Evolutionary conservation across 2,329 filamentous ascomycete species (phyloP), one percentile per base, ranked within the genome.

Genomic region (Xylaria polymorpha): DNA sequence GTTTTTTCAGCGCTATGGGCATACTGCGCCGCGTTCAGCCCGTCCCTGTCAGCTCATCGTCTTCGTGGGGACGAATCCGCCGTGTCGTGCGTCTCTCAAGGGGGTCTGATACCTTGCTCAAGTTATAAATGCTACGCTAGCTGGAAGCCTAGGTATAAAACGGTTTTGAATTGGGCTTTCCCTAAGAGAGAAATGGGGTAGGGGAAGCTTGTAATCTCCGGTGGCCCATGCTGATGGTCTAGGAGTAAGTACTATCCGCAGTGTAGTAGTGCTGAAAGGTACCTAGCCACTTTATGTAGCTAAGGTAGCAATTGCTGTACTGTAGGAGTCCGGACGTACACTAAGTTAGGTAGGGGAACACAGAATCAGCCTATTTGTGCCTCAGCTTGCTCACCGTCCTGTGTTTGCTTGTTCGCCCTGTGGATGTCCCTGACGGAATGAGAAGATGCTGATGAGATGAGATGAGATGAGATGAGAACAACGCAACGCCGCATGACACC

Each of bases 121-220:
- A 10, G 37, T 41, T 14, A 15, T 41, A 14, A 14, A 46, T 29
- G 15, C 39, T 44, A 58, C 12, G 39, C n/a, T 25, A 37, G 35
- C 35, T 37, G 35, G 29, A 55, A 55, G 32, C 18, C 51, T 39
- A n/a, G n/a, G n/a, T n/a, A 56, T 43, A 57, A 20, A 43, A n/a
- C 35, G 51, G 50, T 18, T 14, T 55, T 39, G 7, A 22, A 37
- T 9, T 39, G 20, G 59, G 59, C 35, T 53, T 32, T 12, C 59
- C 35, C 41, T 39, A 64, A 35, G 35, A 58, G 53, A 41, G 43
- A 69, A 39, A 61, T 58, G 62, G 62, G 62, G 53, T 46, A 51
- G 39, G 10, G 62, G 51, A 25, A 66, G 57, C 44, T 61, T 62
- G 67, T 59, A 69, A 69, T 69, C 62, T 69, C 67, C 67, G 67